phyloP scores from a whole-genome alignment of 2,329 filamentous ascomycete species.

The Hirsutella thompsonii region DNA sequence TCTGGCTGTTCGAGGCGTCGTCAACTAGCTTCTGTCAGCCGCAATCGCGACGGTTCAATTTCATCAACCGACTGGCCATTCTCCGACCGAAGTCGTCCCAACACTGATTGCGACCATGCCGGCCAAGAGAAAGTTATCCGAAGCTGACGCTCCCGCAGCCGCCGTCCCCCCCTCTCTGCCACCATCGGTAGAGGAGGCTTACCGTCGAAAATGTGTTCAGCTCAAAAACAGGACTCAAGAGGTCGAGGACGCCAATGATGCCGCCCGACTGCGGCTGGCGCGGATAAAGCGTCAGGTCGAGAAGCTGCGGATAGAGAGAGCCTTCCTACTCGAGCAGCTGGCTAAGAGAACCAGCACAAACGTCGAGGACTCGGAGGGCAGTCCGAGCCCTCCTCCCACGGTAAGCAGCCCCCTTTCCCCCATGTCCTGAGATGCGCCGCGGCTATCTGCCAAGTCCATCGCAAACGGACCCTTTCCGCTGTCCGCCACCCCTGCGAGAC shows the following conservation, averaged over 20 bases:
- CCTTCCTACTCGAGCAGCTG: slow-evolving; percentile 61
- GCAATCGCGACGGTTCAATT: not conserved
- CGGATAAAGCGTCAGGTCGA: slow-evolving; percentile 77
- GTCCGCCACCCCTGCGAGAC: slow-evolving; percentile 8
- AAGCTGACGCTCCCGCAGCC: slow-evolving; percentile 25
- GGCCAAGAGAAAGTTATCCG: slow-evolving; percentile 21
- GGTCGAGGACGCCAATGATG: slow-evolving; percentile 84
- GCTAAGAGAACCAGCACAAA: slow-evolving; percentile 61
- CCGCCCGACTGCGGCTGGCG: slow-evolving; percentile 63
- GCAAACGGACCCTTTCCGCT: not conserved
- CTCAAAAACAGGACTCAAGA: slow-evolving; percentile 84
- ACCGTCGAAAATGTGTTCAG: slow-evolving; percentile 92
- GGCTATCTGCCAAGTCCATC: slow-evolving; percentile 6
- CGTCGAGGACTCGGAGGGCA: slow-evolving; percentile 67
- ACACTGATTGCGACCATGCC: slow-evolving; percentile 20
- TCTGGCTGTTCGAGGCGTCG: no score
- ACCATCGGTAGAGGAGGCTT: slow-evolving; percentile 88
- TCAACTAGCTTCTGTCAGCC: no score
- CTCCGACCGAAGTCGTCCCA: no score
- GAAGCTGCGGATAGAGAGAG: slow-evolving; percentile 80
- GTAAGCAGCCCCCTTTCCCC: slow-evolving; percentile 29
- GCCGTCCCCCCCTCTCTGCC: slow-evolving; percentile 52
- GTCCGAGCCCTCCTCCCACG: slow-evolving; percentile 67
- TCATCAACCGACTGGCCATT: not conserved
- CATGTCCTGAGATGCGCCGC: slow-evolving; percentile 6